These are phyloP conservation scores for Leishmania lainsoni DNA, from an alignment of 208 protist genomes.

Conservation along the genomic window DNA sequence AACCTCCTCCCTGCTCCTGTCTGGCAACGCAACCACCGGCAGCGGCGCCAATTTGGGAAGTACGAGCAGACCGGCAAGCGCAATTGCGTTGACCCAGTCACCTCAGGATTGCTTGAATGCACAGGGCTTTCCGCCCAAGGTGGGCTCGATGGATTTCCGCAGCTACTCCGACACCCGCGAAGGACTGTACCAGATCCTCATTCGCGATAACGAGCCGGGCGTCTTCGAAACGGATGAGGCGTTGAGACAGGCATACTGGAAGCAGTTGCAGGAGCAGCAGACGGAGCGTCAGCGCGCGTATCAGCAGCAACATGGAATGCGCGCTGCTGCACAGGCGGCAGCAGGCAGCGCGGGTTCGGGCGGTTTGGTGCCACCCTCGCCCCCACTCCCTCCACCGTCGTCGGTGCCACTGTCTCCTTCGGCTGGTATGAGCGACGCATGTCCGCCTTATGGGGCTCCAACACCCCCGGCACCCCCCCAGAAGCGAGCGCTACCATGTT, in stretches of 20 bases:
- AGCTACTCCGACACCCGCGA: conserved; percentile 61
- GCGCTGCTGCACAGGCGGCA: conserved; percentile 4
- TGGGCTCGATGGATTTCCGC: conserved; percentile 38
- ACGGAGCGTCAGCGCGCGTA: conserved; percentile 25
- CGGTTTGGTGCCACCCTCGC: conserved; percentile 10
- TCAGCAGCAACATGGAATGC: conserved; percentile 8
- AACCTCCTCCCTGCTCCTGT: background rate
- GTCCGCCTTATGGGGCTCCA: background rate
- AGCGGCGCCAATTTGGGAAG: background rate
- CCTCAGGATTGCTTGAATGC: conserved; percentile 31
- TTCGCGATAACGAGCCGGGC: conserved; percentile 65
- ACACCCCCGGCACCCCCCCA: background rate
- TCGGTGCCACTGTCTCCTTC: background rate
- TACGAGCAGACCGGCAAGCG: too few species aligned
- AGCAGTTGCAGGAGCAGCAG: conserved; percentile 44
- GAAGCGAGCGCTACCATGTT: background rate
- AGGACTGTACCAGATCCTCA: conserved; percentile 66
- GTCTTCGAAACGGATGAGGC: conserved; percentile 68
- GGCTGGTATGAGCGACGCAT: background rate
- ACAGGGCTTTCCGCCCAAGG: conserved; percentile 6
- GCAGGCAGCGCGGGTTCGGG: background rate
- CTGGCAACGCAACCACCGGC: background rate
- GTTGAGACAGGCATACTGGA: conserved; percentile 57
- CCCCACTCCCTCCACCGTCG: background rate
- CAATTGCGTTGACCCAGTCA: conserved; percentile 1